phyloP scores from a whole-genome alignment of 2,329 filamentous ascomycete species.

The Thelonectria blattea region DNA sequence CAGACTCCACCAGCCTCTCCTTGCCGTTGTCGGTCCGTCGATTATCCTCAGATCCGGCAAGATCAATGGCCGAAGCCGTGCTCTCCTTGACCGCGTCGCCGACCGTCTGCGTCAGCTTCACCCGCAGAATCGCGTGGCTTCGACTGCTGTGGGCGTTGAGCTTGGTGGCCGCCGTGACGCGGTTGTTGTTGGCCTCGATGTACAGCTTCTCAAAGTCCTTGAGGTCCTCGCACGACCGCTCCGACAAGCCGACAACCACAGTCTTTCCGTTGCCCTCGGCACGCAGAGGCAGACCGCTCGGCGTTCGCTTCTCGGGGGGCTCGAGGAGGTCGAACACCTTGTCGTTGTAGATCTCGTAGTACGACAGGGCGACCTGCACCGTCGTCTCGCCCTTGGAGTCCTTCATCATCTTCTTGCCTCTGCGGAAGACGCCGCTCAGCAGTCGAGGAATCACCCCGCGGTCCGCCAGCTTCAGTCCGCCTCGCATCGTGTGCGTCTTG shows the following conservation, averaged over 20 bases:
- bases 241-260: conserved; percentile 83
- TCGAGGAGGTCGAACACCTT: conserved; percentile 93
- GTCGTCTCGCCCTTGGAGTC: conserved; percentile 73
- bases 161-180: conserved; percentile 89
- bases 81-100: conserved; percentile 73
- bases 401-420: conserved; percentile 84
- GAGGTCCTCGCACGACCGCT: conserved; percentile 80
- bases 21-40: conserved; percentile 91
- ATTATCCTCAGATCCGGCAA: conserved; percentile 96
- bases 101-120: conserved; percentile 82
- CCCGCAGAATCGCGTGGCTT: conserved; percentile 88
- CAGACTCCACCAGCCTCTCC: conserved; percentile 90
- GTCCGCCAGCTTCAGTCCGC: conserved; percentile 83
- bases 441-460: conserved; percentile 87
- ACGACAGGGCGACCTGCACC: conserved; percentile 80
- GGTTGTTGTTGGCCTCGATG: conserved; percentile 89
- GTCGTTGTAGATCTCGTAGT: conserved; percentile 98
- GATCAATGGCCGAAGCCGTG: conserved; percentile 90
- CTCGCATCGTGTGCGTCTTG: conserved; percentile 96
- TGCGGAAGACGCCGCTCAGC: conserved; percentile 83
- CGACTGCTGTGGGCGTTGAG: conserved; percentile 90
- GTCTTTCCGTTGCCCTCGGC: conserved; percentile 89
- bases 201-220: conserved; percentile 92
- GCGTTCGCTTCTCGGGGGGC: conserved; percentile 82
- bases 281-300: conserved; percentile 79